Evolutionary conservation across 2,329 filamentous ascomycete genomes (phyloP), one percentile per base, ranked within the genome.

Genomic region (Fusarium kyushuense): DNA sequence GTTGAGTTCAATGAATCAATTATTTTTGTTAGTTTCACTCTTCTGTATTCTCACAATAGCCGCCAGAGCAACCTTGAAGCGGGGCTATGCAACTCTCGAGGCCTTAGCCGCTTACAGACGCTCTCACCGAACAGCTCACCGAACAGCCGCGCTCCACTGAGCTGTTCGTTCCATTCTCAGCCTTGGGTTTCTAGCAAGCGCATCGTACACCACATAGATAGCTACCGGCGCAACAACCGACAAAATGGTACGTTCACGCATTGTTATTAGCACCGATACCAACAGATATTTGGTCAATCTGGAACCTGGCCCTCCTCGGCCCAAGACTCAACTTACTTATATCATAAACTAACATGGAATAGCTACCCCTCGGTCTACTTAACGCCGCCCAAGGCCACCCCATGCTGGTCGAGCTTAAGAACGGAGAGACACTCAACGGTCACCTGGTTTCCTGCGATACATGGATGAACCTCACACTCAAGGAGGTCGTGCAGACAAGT

Each of bases 381-480:
- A 98, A 93, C 76, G 95, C 95, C 75, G 94, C 96, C 71, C 94
- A 97, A 84, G 96, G 96, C 86, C 93, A 97, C 79, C 95, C 96
- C 6, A 98, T 97, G 92, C 90, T 97, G 58, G 94, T 97, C 71
- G 94, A 97, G 84, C 91, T 97, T 71, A 97, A 97, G 86, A 97
- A 95, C 77, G 94, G 94, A 82, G 94, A 99, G 82, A 98, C 96
- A 0, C 87, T 99, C 64, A 99, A 98, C 82, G 96, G 96, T 67
- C 94, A 97, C 77, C 85, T 99, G 62, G 92, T 97, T 79, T 93
- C 91, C 80, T 99, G 95, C 89, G 96, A 99, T 80, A 99, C 95
- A 48, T 99, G 96, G 94, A 99, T 99, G 96, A 99, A 99, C 83
- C 84, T 99, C 73, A 98, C 95, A 3, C 83, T 99, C 71, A 97